These are phyloP conservation scores for Pleurostoma richardsiae DNA, from an alignment of 2,329 filamentous ascomycete genomes.

Conservation along the genomic window DNA sequence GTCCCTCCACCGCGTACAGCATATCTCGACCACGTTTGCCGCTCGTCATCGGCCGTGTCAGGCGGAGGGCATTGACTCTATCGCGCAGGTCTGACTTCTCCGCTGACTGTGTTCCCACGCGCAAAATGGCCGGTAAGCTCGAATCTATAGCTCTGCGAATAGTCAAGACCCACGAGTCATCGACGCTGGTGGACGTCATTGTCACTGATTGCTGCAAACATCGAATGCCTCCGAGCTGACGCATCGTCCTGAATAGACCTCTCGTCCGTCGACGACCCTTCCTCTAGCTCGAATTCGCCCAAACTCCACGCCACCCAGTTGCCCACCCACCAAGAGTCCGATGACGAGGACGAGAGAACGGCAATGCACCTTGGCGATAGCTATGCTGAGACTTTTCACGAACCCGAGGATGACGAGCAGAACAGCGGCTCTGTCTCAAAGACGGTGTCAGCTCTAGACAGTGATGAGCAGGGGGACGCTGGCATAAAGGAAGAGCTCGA, in stretches of 20 bases:
- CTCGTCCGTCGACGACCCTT: conserved; percentile 17
- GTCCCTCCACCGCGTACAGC: too few species aligned
- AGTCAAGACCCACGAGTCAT: too few species aligned
- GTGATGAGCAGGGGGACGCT: neutral
- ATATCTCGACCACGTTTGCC: too few species aligned
- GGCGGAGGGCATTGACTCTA: too few species aligned
- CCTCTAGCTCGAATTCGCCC: conserved; percentile 28
- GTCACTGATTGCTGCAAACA: too few species aligned
- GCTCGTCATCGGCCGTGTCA: too few species aligned
- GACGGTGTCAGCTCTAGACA: neutral
- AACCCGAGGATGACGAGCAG: conserved; percentile 1
- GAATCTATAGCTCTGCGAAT: too few species aligned
- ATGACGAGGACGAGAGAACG: conserved; percentile 27
- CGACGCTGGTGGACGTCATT: too few species aligned
- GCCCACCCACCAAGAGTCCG: conserved; percentile 26
- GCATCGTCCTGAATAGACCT: conserved; percentile 11
- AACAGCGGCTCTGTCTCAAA: neutral
- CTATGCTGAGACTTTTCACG: conserved; percentile 22
- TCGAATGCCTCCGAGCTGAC: too few species aligned
- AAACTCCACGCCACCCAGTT: conserved; percentile 21
- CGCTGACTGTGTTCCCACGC: too few species aligned
- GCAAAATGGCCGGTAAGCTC: too few species aligned
- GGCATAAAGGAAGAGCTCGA: conserved; percentile 21
- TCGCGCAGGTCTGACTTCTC: too few species aligned
- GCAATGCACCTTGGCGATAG: conserved; percentile 16